A percentile compares a stretch with the other conserved stretches of the same genome.
phyloP scores from a whole-genome alignment of 73 alveolate species.

The Symbiodinium pilosum region DNA sequence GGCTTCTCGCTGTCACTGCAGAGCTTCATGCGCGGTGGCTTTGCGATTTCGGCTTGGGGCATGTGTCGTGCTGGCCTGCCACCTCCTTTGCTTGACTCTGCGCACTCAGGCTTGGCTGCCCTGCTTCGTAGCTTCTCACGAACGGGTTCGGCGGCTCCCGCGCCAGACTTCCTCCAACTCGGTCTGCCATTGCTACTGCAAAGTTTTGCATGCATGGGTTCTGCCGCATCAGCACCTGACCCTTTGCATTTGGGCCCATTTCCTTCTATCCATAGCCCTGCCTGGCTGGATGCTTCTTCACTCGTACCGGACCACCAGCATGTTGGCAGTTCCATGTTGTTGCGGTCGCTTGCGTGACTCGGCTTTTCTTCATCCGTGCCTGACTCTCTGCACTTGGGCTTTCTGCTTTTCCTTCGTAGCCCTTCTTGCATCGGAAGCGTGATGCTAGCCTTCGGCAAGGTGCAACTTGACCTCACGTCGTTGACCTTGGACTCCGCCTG shows the following conservation, averaged over 20 bases:
- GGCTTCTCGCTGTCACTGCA: background rate
- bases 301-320: background rate
- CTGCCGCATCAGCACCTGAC: background rate
- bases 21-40: background rate
- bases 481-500: background rate
- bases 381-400: constrained; percentile 61
- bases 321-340: background rate
- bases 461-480: background rate
- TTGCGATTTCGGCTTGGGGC: background rate
- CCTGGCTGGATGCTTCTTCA: background rate
- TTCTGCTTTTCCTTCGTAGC: background rate
- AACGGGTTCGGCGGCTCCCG: background rate
- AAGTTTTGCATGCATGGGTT: background rate
- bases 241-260: background rate
- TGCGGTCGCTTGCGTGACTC: background rate
- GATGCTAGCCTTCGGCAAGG: constrained; percentile 2
- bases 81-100: background rate
- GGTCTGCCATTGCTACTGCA: background rate
- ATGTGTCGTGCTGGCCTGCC: background rate
- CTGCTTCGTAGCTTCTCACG: background rate
- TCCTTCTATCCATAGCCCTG: background rate
- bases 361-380: background rate
- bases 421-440: background rate
- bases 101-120: background rate
- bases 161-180: background rate